These are phyloP conservation scores for Endocladia muricata DNA, from an alignment of 31 red algal species.

Conservation along the genomic window DNA sequence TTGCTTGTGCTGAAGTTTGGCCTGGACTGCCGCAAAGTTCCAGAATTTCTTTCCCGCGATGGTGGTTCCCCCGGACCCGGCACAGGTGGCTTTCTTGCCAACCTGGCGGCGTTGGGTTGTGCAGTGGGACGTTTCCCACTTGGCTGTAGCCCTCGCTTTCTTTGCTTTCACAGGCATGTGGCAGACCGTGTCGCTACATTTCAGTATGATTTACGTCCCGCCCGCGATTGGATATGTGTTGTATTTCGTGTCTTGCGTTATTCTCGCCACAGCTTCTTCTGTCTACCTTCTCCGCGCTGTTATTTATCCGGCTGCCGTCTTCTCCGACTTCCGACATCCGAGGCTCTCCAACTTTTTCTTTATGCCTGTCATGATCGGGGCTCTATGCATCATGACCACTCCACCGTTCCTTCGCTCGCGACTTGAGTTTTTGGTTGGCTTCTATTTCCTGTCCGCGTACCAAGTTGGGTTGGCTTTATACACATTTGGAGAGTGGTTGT, in stretches of 20 bases:
- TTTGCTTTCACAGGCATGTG: conserved; percentile 69
- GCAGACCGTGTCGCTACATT: conserved; percentile 37
- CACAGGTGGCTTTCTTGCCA: too few relatives aligned
- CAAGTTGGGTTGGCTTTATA: conserved; percentile 53
- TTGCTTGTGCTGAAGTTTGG: too few relatives aligned
- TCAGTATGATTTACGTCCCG: conserved; percentile 15
- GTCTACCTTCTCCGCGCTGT: conserved; percentile 20
- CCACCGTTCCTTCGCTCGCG: conserved; percentile 16
- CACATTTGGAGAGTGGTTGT: conserved; percentile 71
- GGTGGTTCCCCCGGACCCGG: too few relatives aligned
- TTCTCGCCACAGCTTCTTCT: conserved; percentile 2
- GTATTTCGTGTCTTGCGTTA: conserved; percentile 34
- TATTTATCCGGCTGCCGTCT: conserved; percentile 17
- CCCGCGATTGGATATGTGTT: conserved; percentile 19
- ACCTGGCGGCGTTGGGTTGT: conserved; percentile 54
- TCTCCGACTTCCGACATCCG: conserved; percentile 26
- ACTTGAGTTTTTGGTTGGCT: conserved; percentile 27
- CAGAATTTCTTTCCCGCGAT: too few relatives aligned
- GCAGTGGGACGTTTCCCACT: conserved; percentile 62
- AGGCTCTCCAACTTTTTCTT: conserved; percentile 73
- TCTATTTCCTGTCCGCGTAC: conserved; percentile 33
- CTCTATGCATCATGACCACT: conserved; percentile 31
- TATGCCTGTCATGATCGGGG: conserved; percentile 57
- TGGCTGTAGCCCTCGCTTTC: conserved; percentile 54
- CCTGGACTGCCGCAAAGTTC: too few relatives aligned